phyloP scores from a whole-genome alignment of 2,329 filamentous ascomycete genomes.

The Scedosporium apiospermum region DNA sequence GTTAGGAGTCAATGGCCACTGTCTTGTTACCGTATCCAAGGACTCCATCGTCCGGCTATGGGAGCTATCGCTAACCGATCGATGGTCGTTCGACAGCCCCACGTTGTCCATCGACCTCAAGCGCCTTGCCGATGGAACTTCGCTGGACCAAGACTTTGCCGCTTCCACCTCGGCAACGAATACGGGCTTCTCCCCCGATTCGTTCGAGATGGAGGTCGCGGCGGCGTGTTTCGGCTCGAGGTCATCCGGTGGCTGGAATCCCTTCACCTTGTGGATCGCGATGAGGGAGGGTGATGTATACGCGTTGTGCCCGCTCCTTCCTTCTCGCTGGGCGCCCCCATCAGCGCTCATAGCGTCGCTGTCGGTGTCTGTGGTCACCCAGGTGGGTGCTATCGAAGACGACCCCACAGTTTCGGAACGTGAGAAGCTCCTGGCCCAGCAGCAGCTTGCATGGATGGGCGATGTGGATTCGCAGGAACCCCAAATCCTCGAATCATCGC shows the following conservation, averaged over 20 bases:
- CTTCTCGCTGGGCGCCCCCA: conserved; percentile 73
- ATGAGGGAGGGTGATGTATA: conserved; percentile 93
- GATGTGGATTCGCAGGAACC: conserved; percentile 56
- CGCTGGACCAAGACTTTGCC: conserved; percentile 71
- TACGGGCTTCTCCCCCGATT: conserved; percentile 79
- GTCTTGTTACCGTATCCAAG: conserved; percentile 78
- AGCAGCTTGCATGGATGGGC: conserved; percentile 59
- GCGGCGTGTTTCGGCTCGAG: conserved; percentile 68
- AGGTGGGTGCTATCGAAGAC: conserved; percentile 53
- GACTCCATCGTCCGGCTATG: conserved; percentile 85
- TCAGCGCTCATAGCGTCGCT: conserved; percentile 71
- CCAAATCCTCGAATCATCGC: conserved; percentile 36
- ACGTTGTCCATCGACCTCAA: conserved; percentile 78
- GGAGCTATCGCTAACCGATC: conserved; percentile 76
- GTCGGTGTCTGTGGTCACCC: conserved; percentile 72
- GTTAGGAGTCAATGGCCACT: conserved; percentile 69
- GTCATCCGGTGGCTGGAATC: conserved; percentile 74
- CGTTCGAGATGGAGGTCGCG: conserved; percentile 87
- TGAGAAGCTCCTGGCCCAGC: conserved; percentile 48
- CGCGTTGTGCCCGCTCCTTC: conserved; percentile 81
- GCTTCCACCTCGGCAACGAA: conserved; percentile 65
- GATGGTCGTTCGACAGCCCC: conserved; percentile 79
- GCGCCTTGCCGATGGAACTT: conserved; percentile 78
- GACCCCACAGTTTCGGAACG: conserved; percentile 42
- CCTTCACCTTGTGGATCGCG: conserved; percentile 95